These are phyloP conservation scores for Colletotrichum theobromicola DNA, from an alignment of 2,329 filamentous ascomycete species.

Conservation along the genomic window DNA sequence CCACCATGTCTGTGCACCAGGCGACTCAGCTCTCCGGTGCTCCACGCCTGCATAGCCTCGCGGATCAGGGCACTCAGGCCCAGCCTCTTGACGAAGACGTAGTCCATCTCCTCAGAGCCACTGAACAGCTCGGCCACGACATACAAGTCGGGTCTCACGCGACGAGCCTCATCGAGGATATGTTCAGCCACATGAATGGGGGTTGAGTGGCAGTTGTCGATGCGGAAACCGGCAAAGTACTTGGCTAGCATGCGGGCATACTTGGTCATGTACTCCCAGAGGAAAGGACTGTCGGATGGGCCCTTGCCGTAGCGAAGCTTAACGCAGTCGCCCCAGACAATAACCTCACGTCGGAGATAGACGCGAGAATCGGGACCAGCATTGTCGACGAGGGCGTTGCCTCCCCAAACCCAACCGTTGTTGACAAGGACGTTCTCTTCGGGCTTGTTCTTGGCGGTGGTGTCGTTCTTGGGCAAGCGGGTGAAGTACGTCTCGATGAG, in stretches of 20 bases:
- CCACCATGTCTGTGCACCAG: constrained; percentile 94
- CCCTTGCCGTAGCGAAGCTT: constrained; percentile 88
- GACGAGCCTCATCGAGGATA: constrained; percentile 90
- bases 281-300: constrained; percentile 85
- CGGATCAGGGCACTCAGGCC: constrained; percentile 91
- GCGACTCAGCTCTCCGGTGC: constrained; percentile 88
- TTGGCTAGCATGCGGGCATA: constrained; percentile 93
- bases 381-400: constrained; percentile 92
- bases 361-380: constrained; percentile 87
- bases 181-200: constrained; percentile 94
- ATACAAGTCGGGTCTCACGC: constrained; percentile 85
- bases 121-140: constrained; percentile 96
- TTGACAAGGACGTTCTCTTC: constrained; percentile 85
- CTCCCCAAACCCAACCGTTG: constrained; percentile 99
- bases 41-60: constrained; percentile 99
- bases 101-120: constrained; percentile 94
- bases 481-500: constrained; percentile 97
- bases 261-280: constrained; percentile 95
- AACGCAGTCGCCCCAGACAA: constrained; percentile 98
- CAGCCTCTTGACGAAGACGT: constrained; percentile 90
- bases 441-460: constrained; percentile 76
- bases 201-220: constrained; percentile 98
- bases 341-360: constrained; percentile 96
- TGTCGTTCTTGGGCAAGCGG: constrained; percentile 78
- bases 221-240: constrained; percentile 93